A percentile compares a stretch with the other conserved stretches of the same genome.
Evolutionary conservation across 768 basidiomycete species (phyloP).

Genomic region (Xerocomus potaroensis): DNA sequence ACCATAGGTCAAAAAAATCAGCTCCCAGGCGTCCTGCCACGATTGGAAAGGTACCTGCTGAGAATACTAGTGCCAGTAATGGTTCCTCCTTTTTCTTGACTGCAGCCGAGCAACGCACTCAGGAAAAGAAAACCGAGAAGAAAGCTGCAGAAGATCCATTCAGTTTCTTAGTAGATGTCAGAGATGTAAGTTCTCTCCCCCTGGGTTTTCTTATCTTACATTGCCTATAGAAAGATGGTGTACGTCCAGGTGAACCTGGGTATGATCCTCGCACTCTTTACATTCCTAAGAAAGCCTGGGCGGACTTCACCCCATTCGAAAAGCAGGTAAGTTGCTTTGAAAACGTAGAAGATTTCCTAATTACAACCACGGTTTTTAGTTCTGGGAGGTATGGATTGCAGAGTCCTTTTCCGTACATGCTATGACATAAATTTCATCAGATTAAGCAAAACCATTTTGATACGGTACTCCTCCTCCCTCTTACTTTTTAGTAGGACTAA

Average conservation of each 20-base stretch:
- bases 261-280: conserved; percentile 90
- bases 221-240: conserved; percentile 65
- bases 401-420: neutral
- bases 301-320: conserved; percentile 90
- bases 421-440: conserved; percentile 35
- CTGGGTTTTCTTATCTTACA: neutral
- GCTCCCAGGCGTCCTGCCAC: conserved; percentile 33
- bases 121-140: conserved; percentile 79
- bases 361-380: conserved; percentile 36
- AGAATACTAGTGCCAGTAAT: conserved; percentile 28
- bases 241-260: conserved; percentile 70
- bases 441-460: conserved; percentile 99
- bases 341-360: neutral
- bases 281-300: conserved; percentile 76
- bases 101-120: conserved; percentile 72
- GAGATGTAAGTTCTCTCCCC: conserved; percentile 50
- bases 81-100: conserved; percentile 59
- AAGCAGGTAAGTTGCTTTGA: conserved; percentile 53
- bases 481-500: conserved; percentile 14
- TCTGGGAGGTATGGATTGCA: conserved; percentile 59
- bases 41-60: conserved; percentile 28
- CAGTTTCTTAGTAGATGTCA: conserved; percentile 63
- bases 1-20: conserved; percentile 35
- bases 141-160: conserved; percentile 75
- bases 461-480: conserved; percentile 48